Evolutionary conservation across 768 basidiomycete genomes (phyloP).

Genomic region (Tulasnella sp.): DNA sequence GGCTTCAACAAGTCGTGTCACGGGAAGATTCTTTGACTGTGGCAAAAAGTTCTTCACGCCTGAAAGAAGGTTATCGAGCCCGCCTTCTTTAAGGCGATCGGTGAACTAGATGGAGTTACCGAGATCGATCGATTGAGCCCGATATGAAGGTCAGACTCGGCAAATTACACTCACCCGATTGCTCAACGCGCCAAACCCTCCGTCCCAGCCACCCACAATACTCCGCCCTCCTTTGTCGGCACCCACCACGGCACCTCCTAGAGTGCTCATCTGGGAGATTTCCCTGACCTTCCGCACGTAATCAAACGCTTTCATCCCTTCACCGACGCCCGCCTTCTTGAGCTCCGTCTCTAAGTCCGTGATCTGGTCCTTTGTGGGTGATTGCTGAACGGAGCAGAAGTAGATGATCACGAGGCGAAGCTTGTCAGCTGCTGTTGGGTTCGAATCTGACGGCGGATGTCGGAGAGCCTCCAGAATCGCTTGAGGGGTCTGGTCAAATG

Average conservation of each 20-base stretch:
- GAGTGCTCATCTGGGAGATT: constrained; percentile 82
- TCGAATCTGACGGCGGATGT: constrained; percentile 37
- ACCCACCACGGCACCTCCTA: constrained; percentile 43
- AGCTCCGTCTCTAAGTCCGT: constrained; percentile 80
- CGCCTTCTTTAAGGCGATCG: constrained; percentile 85
- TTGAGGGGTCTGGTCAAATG: constrained; percentile 54
- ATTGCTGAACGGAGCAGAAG: constrained; percentile 58
- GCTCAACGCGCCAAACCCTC: constrained; percentile 81
- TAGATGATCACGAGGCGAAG: constrained; percentile 91
- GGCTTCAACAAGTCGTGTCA: constrained; percentile 89
- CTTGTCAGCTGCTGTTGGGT: constrained; percentile 70
- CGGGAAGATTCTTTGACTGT: constrained; percentile 82
- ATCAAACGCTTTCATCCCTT: constrained; percentile 54
- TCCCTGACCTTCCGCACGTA: constrained; percentile 74
- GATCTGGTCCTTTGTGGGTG: constrained; percentile 81
- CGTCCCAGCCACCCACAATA: constrained; percentile 11
- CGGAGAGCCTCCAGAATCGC: constrained; percentile 84
- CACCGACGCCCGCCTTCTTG: constrained; percentile 68
- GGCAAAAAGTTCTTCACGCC: constrained; percentile 98
- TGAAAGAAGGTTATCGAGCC: constrained; percentile 92
- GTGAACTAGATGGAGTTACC: constrained; percentile 61
- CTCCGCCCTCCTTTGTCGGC: constrained; percentile 37
- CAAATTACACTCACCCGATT: constrained; percentile 52
- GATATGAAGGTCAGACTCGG: constrained; percentile 6
- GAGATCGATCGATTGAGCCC: background rate